Evolutionary conservation across 305 asterid species (phyloP).

Genomic region (Fraxinus platypoda): DNA sequence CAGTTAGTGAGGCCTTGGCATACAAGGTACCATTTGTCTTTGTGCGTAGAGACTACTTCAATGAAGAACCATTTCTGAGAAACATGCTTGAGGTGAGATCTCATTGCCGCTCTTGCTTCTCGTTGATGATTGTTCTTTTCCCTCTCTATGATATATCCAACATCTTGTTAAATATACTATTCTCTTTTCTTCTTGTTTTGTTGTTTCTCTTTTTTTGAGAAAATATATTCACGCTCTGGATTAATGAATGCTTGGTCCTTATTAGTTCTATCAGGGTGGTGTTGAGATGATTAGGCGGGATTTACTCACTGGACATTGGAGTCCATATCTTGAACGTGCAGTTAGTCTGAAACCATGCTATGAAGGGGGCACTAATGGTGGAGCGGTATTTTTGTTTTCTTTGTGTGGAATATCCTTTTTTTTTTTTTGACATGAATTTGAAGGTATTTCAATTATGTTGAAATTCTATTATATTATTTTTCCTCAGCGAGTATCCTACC

Average conservation of each 20-base stretch:
- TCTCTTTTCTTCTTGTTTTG: background rate
- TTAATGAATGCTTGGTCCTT: conserved; percentile 14
- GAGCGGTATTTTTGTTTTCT: conserved; percentile 59
- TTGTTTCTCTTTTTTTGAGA: background rate
- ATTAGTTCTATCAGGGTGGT: conserved; percentile 83
- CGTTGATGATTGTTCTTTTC: conserved; percentile 1
- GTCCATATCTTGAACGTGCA: conserved; percentile 92
- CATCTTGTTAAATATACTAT: background rate
- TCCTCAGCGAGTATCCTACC: background rate
- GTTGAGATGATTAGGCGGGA: conserved; percentile 99
- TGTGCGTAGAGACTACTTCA: conserved; percentile 97
- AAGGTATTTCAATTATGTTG: background rate
- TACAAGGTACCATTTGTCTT: conserved; percentile 94
- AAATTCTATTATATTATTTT: background rate
- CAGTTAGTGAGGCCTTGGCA: conserved; percentile 95
- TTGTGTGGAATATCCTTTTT: background rate
- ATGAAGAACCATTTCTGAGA: conserved; percentile 96
- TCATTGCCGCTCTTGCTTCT: background rate
- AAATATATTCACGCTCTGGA: background rate
- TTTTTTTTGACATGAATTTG: background rate
- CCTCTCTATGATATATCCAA: background rate
- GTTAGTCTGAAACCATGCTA: conserved; percentile 80
- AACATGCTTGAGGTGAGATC: conserved; percentile 92
- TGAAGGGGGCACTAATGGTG: conserved; percentile 83
- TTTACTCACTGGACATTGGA: conserved; percentile 96